Base-by-base conservation (phyloP, 176 grass and related monocot species). In the Zea mays region DNA sequence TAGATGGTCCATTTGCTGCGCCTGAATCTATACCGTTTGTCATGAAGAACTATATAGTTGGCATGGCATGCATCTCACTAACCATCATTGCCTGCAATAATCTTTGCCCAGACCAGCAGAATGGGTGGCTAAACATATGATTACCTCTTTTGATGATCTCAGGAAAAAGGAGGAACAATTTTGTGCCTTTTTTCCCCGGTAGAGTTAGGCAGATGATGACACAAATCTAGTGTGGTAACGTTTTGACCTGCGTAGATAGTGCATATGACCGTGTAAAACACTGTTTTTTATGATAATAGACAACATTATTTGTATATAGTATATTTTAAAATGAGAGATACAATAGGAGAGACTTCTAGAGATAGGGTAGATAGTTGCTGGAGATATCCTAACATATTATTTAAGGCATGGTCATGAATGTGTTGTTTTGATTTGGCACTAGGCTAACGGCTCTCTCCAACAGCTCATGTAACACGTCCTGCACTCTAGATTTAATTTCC, bases 101-200 rank as follows among this genome's bases (percentile, higher is more conserved):
- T 79, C 19, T 47, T 48, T 11, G 27, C 27, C 11, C 7, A 54
- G 74, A 64, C 66, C 15, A 7, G 63, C 12, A 16, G 27, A 8
- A 2, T 48, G 21, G 17, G 10, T 19, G 43, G 41, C 60, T 74
- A 51, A 78, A 75, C 51, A 69, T 1, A 86, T 60, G 43, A 80
- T 75, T 67, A 40, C 41, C 61, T n/a, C 83, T 67, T 74, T 79
- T 79, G 50, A 72, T 79, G 17, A 65, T 42, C 41, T 41, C 27
- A 4, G 1, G 6, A 1, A 39, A 21, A 78, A 41, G 35, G 61
- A 47, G 16, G n/a, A 19, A 2, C 6, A 57, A 33, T 48, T 46
- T 73, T 48, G 33, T 12, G 45, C 33, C 17, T 61, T 33, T 62
- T 76, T 56, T 83, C 75, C 67, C 6, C 0, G 15, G 43, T 21